A percentile compares a stretch with the other conserved stretches of the same genome.
Conservation (phyloP, 768 basidiomycete species). For the Hygrophoropsis aurantiaca region DNA sequence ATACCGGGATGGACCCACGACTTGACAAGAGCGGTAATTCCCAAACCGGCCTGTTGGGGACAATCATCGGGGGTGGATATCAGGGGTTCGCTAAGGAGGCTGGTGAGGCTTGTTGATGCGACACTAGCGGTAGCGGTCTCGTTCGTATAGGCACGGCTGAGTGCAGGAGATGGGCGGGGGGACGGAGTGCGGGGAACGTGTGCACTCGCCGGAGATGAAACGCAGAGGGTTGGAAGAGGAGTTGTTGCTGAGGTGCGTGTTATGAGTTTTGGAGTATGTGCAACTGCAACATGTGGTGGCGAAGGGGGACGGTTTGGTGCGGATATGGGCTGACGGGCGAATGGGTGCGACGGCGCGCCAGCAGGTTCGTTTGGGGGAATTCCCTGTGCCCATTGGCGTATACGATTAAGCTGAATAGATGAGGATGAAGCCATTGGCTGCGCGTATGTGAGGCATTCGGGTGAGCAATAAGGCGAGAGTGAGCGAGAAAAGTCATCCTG, state of each 20-base stretch:
- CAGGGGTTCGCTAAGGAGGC: conserved; percentile 43
- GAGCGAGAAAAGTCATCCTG: conserved; percentile 28
- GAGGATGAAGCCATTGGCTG: conserved; percentile 34
- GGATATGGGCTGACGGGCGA: conserved; percentile 9
- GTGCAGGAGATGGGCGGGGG: conserved; percentile 33
- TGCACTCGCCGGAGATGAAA: conserved; percentile 40
- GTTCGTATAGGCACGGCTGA: conserved; percentile 32
- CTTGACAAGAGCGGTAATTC: conserved; percentile 42
- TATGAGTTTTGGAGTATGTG: conserved; percentile 35
- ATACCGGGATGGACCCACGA: conserved; percentile 26
- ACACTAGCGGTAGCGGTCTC: conserved; percentile 34
- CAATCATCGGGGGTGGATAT: conserved; percentile 40
- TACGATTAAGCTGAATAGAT: conserved; percentile 10
- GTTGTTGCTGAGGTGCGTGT: conserved; percentile 28
- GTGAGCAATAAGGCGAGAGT: conserved; percentile 55
- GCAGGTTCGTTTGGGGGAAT: conserved; percentile 32
- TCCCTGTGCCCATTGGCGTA: conserved; percentile 28
- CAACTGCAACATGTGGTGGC: conserved; percentile 13
- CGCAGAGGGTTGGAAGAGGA: conserved; percentile 47
- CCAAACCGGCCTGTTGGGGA: conserved; percentile 43
- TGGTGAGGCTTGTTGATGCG: conserved; percentile 52
- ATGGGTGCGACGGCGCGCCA: conserved; percentile 28
- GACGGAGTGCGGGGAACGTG: conserved; percentile 23
- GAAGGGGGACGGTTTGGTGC: conserved; percentile 5
- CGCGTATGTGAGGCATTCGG: conserved; percentile 36